Percentiles rank a stretch among this genome's conserved stretches.
Conservation (phyloP, 1,284 basidiomycete genomes). For the Pascua sp. region DNA sequence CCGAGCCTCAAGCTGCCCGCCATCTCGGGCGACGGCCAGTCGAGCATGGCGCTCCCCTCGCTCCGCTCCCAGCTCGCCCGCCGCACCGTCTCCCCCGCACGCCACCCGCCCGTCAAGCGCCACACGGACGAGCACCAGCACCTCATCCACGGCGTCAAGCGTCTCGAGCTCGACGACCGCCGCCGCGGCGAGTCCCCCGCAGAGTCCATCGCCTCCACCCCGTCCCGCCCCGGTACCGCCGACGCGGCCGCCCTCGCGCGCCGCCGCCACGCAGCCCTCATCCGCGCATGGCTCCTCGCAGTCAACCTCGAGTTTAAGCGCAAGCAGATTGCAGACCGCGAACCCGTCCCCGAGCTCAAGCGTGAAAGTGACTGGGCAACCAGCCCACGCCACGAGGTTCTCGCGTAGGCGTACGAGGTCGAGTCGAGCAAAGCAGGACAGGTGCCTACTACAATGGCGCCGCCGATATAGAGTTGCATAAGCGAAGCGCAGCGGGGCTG, state of each 20-base stretch:
- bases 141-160: constrained; percentile 42
- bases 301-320: constrained; percentile 43
- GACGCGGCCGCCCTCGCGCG: constrained; percentile 6
- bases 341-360: background rate
- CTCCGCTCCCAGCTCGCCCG: constrained; percentile 6
- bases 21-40: constrained; percentile 2
- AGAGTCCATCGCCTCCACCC: background rate
- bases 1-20: constrained; percentile 26
- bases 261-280: constrained; percentile 38
- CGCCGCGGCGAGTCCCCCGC: constrained; percentile 12
- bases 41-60: constrained; percentile 11
- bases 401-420: too few relatives aligned
- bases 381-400: too few relatives aligned
- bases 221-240: background rate
- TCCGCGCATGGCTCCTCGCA: constrained; percentile 43
- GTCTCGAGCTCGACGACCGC: constrained; percentile 38
- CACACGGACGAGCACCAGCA: constrained; percentile 46
- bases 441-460: too few relatives aligned
- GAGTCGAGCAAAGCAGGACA: too few relatives aligned
- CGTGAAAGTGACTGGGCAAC: too few relatives aligned
- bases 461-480: too few relatives aligned
- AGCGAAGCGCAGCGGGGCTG: too few relatives aligned
- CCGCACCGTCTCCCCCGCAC: constrained; percentile 19
- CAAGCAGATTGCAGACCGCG: constrained; percentile 14
- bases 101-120: constrained; percentile 37